Evolutionary conservation across 2,329 filamentous ascomycete species (phyloP).

Genomic region (Cytospora chrysosperma): DNA sequence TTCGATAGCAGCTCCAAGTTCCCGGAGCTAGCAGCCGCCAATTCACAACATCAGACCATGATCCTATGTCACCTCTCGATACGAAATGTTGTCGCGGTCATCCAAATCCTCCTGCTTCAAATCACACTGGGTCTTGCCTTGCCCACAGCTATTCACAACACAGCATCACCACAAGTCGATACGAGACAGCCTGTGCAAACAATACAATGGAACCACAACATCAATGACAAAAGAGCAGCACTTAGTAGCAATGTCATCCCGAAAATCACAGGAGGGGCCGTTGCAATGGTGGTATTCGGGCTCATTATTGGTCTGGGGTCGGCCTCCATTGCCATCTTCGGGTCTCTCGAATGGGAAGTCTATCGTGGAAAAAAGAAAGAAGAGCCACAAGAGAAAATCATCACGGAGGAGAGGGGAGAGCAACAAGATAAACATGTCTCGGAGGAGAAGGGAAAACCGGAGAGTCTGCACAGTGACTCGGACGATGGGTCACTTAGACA

Average conservation of each 20-base stretch:
- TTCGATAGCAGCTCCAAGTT: background rate
- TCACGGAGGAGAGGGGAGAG: background rate
- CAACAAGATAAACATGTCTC: background rate
- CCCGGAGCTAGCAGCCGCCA: too few relatives aligned
- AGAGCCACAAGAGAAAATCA: background rate
- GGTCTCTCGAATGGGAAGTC: slow-evolving; percentile 18
- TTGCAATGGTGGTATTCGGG: slow-evolving; percentile 7
- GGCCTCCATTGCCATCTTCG: slow-evolving; percentile 17
- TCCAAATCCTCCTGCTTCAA: slow-evolving; percentile 1
- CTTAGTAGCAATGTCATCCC: background rate
- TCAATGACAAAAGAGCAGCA: background rate
- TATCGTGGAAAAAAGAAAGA: slow-evolving; percentile 14
- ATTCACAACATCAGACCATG: background rate
- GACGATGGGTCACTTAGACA: background rate
- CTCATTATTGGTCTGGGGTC: slow-evolving; percentile 19
- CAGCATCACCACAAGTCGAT: background rate
- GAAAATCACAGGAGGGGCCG: slow-evolving; percentile 12
- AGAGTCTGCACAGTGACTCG: background rate
- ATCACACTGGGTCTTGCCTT: background rate
- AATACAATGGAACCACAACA: background rate
- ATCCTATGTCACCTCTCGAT: slow-evolving; percentile 7
- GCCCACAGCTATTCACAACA: background rate
- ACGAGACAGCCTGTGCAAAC: background rate
- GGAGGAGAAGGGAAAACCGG: background rate
- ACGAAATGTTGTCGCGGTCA: slow-evolving; percentile 5